Evolutionary conservation across 495 filamentous ascomycete genomes (phyloP).

Genomic region (Cudoniella acicularis): DNA sequence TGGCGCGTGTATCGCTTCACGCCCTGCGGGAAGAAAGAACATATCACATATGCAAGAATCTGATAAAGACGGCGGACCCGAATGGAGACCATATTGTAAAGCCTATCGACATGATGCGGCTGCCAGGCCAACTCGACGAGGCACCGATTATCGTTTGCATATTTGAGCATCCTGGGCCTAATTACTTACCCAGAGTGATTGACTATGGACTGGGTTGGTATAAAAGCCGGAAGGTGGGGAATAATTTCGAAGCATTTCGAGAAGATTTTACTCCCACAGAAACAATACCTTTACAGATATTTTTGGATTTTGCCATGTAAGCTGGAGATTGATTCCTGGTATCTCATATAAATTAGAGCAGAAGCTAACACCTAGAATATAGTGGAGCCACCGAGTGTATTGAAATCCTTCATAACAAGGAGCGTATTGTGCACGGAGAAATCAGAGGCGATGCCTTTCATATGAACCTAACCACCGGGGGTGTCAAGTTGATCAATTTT

Average conservation of each 20-base stretch:
- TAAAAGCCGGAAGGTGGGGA: constrained; percentile 10
- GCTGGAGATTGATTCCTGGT: too few species aligned
- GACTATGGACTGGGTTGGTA: constrained; percentile 62
- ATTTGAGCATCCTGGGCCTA: constrained; percentile 72
- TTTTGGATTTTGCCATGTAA: constrained; percentile 78
- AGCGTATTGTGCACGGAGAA: constrained; percentile 81
- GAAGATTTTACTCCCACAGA: constrained; percentile 38
- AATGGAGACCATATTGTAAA: constrained; percentile 68
- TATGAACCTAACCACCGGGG: constrained; percentile 60
- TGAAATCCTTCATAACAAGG: constrained; percentile 81
- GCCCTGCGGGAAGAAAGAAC: constrained; percentile 76
- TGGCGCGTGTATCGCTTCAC: constrained; percentile 78
- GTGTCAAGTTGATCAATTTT: constrained; percentile 76
- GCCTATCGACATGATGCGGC: constrained; percentile 66
- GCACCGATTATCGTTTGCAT: constrained; percentile 67
- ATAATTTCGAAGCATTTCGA: constrained; percentile 8
- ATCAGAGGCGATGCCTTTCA: constrained; percentile 86
- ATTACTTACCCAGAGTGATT: constrained; percentile 65
- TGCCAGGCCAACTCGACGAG: constrained; percentile 61
- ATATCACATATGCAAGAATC: constrained; percentile 70
- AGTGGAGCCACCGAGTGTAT: constrained; percentile 73
- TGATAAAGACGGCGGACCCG: constrained; percentile 68
- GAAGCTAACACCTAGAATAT: background rate
- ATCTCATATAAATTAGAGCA: background rate
- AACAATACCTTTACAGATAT: constrained; percentile 64